Percentiles rank a stretch among this genome's conserved stretches.
Conservation (phyloP, 495 filamentous ascomycete species). For the Talaromyces proteolyticus region DNA sequence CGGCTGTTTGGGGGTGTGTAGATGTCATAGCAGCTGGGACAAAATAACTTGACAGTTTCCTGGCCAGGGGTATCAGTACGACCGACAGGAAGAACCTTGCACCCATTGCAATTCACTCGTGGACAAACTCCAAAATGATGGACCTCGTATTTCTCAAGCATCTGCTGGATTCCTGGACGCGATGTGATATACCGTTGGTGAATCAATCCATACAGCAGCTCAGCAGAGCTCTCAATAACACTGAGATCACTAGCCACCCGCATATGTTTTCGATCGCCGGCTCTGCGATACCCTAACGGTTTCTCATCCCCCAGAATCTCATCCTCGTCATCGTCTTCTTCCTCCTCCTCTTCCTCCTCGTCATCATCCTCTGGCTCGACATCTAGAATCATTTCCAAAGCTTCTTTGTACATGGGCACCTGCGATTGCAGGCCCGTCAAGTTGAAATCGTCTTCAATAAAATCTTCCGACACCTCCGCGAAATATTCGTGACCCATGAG, state of each 20-base stretch:
- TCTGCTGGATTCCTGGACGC: constrained; percentile 94
- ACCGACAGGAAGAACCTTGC: constrained; percentile 87
- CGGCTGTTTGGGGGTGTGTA: constrained; percentile 96
- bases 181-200: constrained; percentile 98
- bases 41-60: constrained; percentile 98
- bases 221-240: constrained; percentile 92
- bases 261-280: constrained; percentile 69
- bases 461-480: constrained; percentile 96
- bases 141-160: constrained; percentile 97
- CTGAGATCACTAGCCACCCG: constrained; percentile 86
- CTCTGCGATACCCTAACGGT: constrained; percentile 49
- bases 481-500: constrained; percentile 97
- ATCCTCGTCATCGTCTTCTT: constrained; percentile 73
- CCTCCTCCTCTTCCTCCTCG: constrained; percentile 62
- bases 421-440: constrained; percentile 90
- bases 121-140: constrained; percentile 93
- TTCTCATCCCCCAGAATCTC: constrained; percentile 63
- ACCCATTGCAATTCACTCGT: constrained; percentile 78
- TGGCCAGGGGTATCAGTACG: constrained; percentile 89
- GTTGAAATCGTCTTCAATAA: constrained; percentile 99
- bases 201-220: constrained; percentile 95
- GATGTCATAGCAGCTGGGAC: constrained; percentile 91
- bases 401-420: constrained; percentile 99
- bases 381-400: constrained; percentile 94
- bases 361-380: constrained; percentile 93